Percentiles rank a stretch among this genome's conserved stretches.
Conservation (phyloP, 2,329 filamentous ascomycete species). For the Xylaria polymorpha region DNA sequence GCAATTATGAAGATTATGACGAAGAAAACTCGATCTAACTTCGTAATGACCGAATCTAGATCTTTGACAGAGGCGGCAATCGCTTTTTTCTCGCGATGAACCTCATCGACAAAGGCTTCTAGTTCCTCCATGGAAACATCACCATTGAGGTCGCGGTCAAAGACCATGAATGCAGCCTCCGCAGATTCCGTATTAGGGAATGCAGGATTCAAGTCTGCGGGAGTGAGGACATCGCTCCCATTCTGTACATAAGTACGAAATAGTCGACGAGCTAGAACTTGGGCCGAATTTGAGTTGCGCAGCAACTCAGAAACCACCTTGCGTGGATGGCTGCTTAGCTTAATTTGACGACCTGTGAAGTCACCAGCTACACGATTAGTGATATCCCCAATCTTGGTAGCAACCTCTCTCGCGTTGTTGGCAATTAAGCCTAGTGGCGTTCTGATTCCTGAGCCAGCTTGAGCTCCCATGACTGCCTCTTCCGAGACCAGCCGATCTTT, state of each 20-base stretch:
- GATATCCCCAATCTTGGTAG: constrained; percentile 85
- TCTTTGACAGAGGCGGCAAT: constrained; percentile 96
- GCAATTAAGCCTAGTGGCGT: constrained; percentile 81
- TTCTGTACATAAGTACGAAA: constrained; percentile 86
- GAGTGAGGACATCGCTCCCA: constrained; percentile 78
- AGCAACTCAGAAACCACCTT: constrained; percentile 87
- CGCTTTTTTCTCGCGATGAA: constrained; percentile 92
- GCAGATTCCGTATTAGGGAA: constrained; percentile 88
- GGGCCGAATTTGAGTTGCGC: constrained; percentile 76
- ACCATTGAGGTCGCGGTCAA: constrained; percentile 96
- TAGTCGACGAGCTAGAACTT: constrained; percentile 86
- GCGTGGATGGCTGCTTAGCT: constrained; percentile 77
- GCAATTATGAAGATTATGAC: constrained; percentile 86
- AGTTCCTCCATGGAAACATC: constrained; percentile 97
- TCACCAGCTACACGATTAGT: constrained; percentile 84
- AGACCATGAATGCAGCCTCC: constrained; percentile 88
- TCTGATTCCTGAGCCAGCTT: constrained; percentile 68
- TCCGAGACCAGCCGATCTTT: constrained; percentile 75
- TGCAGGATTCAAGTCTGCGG: constrained; percentile 81
- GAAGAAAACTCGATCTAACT: constrained; percentile 88
- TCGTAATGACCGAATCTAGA: constrained; percentile 90
- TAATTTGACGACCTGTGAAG: constrained; percentile 81
- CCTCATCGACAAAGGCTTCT: constrained; percentile 92
- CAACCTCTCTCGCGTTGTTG: constrained; percentile 78
- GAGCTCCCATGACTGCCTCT: constrained; percentile 61